A percentile compares a stretch with the other conserved stretches of the same genome.
Evolutionary conservation across 2,329 filamentous ascomycete species (phyloP).

Genomic region (Aureobasidium subglaciale): DNA sequence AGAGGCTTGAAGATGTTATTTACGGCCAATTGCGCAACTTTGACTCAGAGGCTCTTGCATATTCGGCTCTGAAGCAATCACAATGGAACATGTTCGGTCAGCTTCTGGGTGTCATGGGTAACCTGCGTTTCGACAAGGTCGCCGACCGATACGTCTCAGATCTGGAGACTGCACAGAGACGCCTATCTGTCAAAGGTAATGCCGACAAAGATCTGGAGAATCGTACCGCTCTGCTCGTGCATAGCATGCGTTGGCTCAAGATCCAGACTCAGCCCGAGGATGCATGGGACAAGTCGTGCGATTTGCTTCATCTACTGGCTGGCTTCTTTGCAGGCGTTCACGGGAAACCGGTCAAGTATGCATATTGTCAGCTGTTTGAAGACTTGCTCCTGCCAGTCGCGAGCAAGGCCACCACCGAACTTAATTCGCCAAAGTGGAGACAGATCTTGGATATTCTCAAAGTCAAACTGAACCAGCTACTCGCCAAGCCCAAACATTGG

Average conservation of each 20-base stretch:
- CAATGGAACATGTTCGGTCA: conserved; percentile 96
- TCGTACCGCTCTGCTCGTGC: conserved; percentile 77
- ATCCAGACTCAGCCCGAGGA: conserved; percentile 67
- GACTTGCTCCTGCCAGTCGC: conserved; percentile 81
- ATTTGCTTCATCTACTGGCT: conserved; percentile 76
- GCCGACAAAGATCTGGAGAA: conserved; percentile 64
- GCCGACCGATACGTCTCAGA: conserved; percentile 75
- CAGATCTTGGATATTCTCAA: conserved; percentile 75
- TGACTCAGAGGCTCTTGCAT: conserved; percentile 70
- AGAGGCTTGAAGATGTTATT: conserved; percentile 89
- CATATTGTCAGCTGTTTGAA: conserved; percentile 88
- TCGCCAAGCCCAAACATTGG: conserved; percentile 91
- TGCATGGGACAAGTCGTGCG: conserved; percentile 78
- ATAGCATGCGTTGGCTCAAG: conserved; percentile 84
- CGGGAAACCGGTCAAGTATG: conserved; percentile 82
- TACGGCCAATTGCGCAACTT: conserved; percentile 90
- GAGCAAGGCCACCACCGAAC: conserved; percentile 67
- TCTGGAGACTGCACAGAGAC: conserved; percentile 69
- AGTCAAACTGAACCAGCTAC: conserved; percentile 72
- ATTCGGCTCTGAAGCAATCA: conserved; percentile 76
- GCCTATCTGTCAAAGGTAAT: conserved; percentile 64
- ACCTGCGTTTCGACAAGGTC: conserved; percentile 80
- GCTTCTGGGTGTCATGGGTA: conserved; percentile 91
- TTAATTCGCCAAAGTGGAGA: conserved; percentile 77
- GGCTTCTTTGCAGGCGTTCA: conserved; percentile 78